Conservation (phyloP, 2,329 filamentous ascomycete species). For the Ascosphaera acerosa region DNA sequence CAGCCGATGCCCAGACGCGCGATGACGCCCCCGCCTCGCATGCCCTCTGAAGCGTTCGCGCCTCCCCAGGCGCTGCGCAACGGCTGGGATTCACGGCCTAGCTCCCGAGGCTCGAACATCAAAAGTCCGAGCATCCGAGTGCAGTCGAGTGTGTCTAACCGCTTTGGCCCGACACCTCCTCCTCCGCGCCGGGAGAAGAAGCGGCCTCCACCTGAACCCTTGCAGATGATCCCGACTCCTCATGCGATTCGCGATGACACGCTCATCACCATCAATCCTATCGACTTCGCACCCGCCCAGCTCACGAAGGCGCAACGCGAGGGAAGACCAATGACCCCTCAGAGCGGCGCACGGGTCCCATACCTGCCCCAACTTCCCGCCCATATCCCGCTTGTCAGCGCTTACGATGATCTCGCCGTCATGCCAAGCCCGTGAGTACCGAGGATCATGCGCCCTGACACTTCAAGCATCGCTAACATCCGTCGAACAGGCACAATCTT, state of each 20-base stretch:
- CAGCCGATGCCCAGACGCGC: conserved; percentile 68
- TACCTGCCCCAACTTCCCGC: conserved; percentile 50
- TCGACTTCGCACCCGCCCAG: conserved; percentile 69
- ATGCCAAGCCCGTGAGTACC: conserved; percentile 73
- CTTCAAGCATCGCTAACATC: conserved; percentile 8
- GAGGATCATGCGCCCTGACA: too few relatives aligned
- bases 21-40: conserved; percentile 76
- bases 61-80: conserved; percentile 7
- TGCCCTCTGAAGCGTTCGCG: conserved; percentile 29
- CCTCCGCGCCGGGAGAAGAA: conserved; percentile 27
- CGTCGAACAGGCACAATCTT: conserved; percentile 17
- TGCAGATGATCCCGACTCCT: conserved; percentile 61
- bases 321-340: conserved; percentile 38
- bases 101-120: neutral
- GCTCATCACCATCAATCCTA: conserved; percentile 36
- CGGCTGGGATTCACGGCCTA: conserved; percentile 4
- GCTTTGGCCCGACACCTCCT: conserved; percentile 23
- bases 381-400: conserved; percentile 53
- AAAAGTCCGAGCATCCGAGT: conserved; percentile 6
- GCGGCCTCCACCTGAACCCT: conserved; percentile 44
- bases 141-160: conserved; percentile 4
- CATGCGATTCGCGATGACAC: conserved; percentile 61
- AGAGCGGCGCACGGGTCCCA: conserved; percentile 30
- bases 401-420: conserved; percentile 63
- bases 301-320: conserved; percentile 39